Percentiles rank a stretch among this genome's conserved stretches.
Conservation (phyloP, 768 basidiomycete species). For the Tylopilus subfusipes region DNA sequence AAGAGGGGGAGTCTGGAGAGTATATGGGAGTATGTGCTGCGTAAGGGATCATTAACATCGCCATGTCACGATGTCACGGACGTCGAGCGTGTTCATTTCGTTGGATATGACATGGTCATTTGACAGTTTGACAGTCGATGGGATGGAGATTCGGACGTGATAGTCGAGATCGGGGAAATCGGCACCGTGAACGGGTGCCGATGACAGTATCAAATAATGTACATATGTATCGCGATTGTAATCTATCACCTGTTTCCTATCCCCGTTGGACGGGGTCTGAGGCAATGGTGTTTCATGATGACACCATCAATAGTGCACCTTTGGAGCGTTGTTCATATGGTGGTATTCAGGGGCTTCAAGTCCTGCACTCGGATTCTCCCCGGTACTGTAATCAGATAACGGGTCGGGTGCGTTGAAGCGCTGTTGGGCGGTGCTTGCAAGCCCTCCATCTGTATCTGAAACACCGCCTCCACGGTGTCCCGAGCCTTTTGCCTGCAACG, state of each 20-base stretch:
- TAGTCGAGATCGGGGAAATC: background rate
- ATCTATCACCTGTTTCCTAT: too few species aligned
- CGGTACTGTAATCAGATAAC: background rate
- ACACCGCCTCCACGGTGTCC: background rate
- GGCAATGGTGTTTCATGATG: too few species aligned
- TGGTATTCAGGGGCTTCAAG: background rate
- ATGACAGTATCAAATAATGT: background rate
- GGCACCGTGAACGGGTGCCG: background rate
- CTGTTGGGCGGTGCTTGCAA: background rate
- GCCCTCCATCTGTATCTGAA: background rate
- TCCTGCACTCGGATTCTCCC: too few species aligned
- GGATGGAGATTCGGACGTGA: background rate
- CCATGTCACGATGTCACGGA: background rate
- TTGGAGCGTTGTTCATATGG: background rate
- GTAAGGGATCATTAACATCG: background rate
- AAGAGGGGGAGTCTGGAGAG: too few species aligned
- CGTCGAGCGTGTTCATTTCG: background rate
- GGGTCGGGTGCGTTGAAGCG: background rate
- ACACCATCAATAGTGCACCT: background rate
- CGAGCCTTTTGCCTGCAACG: too few species aligned
- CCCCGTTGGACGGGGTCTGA: background rate
- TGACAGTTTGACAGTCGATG: background rate
- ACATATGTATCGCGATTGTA: too few species aligned
- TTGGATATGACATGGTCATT: background rate
- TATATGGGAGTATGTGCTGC: too few species aligned